Base-by-base conservation (phyloP, 1,284 basidiomycete genomes). In the Ceratobasidium sp. region DNA sequence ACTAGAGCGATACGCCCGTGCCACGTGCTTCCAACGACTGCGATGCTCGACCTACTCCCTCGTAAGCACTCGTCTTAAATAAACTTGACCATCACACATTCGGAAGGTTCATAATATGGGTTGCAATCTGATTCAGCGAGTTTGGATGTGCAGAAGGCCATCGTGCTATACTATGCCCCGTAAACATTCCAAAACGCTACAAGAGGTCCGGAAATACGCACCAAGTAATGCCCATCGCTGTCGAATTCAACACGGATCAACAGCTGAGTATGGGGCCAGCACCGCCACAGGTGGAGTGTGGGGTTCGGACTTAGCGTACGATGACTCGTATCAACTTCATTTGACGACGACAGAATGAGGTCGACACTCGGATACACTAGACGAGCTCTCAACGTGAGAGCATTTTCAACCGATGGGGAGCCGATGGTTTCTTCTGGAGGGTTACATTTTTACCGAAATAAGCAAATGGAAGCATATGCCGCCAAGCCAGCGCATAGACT, bases 371-470 rank as follows among this genome's bases (percentile, higher is more conserved):
- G 65, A 25, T 34, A 56, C 43, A 25, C 43, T 17, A 47, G 31
- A 2, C 47, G 3, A 49, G 3, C 43, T 17, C 25, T n/a, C 29
- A n/a, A 68, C n/a, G 32, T 32, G 1, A 35, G 54, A 29, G 1
- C 8, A n/a, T 68, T 56, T 34, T 68, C 65, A 13, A 68, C 43
- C 13, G 54, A 42, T 20, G 65, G 54, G 29, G 65, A 68, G 32
- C 53, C 53, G 20, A n/a, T 56, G 20, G 64, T 67, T 27, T 42
- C 64, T 15, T 43, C 64, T 32, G 65, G 65, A 17, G 68, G 68
- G 17, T n/a, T 60, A 27, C 90, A 92, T 74, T 95, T 95, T 77
- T 95, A 95, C 76, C 89, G 92, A 74, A 95, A 94, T 75, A 85
- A 85, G 73, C 90, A 92, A 65, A 80, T 95, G 55, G 93, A 94